Base-by-base conservation (phyloP, 2,329 filamentous ascomycete genomes). In the Aspergillus niger region DNA sequence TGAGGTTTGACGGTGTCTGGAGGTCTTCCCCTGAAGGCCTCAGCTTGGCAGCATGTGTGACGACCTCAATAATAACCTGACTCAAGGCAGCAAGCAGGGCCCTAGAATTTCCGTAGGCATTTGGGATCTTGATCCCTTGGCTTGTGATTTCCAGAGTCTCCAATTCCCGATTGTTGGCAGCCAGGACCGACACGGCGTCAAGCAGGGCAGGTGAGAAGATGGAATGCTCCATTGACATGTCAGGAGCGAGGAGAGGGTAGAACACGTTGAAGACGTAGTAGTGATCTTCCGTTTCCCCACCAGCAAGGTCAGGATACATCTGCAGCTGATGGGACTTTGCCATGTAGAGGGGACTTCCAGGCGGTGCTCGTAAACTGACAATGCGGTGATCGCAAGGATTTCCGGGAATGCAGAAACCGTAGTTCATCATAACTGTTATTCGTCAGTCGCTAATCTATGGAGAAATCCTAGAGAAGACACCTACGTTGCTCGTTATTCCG, bases 401-500 rank as follows among this genome's bases (percentile, higher is more conserved):
- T 22, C 75, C 67, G 5, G 67, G 60, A n/a, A 79, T 70, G 41
- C 77, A 79, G 67, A 81, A 81, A 10, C 79, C 78, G 59, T 81
- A 81, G 56, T 78, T 79, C 66, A 80, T 74, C 69, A 81, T 74
- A 58, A 79, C 76, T 79, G 47, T 6, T 32, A 7, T 50, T 3
- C n/a, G 38, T 59, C 47, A 65, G 32, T 49, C 2, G 47, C 17
- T 6, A 53, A 11, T n/a, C 10, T 17, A 4, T 24, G 49, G 36
- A 48, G 13, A 32, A 24, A 28, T 11, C 15, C 8, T 10, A 10
- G 8, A 50, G 36, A 6, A 8, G 13, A 43, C 28, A 63, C 76
- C 50, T 62, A 77, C 80, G 77, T 76, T 91, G 88, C 60, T 88
- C 89, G 68, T 92, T 92, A 6, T 89, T 90, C 74, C 91, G 90